A percentile compares a stretch with the other conserved stretches of the same genome.
Evolutionary conservation across 2,329 filamentous ascomycete species (phyloP).

Genomic region (Trichoderma koningii): DNA sequence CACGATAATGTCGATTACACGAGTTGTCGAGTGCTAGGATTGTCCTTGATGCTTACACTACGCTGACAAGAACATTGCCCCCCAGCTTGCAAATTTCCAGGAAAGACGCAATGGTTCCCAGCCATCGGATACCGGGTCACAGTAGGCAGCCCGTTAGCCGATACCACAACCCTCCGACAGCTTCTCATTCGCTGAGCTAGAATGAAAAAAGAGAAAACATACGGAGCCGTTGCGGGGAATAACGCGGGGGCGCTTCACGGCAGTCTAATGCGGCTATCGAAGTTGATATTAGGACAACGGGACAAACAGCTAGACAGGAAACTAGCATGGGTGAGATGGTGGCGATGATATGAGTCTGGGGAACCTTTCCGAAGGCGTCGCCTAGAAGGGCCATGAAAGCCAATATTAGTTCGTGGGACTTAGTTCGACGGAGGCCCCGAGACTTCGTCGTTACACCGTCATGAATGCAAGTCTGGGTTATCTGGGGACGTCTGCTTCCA

Average conservation of each 20-base stretch:
- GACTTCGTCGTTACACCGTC: too few species aligned
- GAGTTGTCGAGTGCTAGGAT: not conserved
- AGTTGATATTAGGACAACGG: not conserved
- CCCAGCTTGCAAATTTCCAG: not conserved
- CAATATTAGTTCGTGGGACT: too few species aligned
- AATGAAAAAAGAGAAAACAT: too few species aligned
- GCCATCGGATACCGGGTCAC: not conserved
- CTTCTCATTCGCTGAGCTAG: not conserved
- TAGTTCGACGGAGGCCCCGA: too few species aligned
- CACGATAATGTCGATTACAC: not conserved
- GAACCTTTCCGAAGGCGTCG: too few species aligned
- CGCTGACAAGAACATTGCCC: not conserved
- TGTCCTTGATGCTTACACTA: not conserved
- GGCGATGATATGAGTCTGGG: too few species aligned
- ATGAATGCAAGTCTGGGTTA: too few species aligned
- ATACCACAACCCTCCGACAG: not conserved
- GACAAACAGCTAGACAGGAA: too few species aligned
- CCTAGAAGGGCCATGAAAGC: too few species aligned
- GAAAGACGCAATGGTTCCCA: not conserved
- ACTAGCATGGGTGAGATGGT: too few species aligned
- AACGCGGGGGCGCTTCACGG: constrained; percentile 2
- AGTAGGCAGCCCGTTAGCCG: not conserved
- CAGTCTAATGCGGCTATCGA: constrained; percentile 2
- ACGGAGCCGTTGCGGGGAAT: constrained; percentile 6
- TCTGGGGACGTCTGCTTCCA: too few species aligned